Conservation (phyloP, 192 early-diverging fungal species). For the Kappamyces sp. region DNA sequence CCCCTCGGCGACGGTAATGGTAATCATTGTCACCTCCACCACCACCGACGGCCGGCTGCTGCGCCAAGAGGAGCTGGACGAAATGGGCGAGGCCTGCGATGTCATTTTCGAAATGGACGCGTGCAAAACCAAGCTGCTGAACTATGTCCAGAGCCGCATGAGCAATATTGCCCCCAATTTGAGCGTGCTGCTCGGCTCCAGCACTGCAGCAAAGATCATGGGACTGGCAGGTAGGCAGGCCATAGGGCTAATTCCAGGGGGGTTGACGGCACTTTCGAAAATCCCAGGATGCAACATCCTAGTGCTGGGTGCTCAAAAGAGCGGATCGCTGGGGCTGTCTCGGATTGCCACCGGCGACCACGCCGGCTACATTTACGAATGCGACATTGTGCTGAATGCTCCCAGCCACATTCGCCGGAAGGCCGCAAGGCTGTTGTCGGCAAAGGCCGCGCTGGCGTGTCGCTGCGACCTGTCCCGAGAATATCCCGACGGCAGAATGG, state of each 20-base stretch:
- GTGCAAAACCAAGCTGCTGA: slow-evolving; percentile 70
- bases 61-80: slow-evolving; percentile 49
- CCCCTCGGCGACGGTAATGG: slow-evolving; percentile 76
- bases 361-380: slow-evolving; percentile 73
- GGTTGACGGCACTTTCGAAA: slow-evolving; percentile 74
- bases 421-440: slow-evolving; percentile 71
- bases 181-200: slow-evolving; percentile 75
- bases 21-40: slow-evolving; percentile 82
- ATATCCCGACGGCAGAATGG: slow-evolving; percentile 65
- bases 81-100: slow-evolving; percentile 74
- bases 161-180: slow-evolving; percentile 90
- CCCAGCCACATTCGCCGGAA: slow-evolving; percentile 75
- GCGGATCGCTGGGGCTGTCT: slow-evolving; percentile 61
- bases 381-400: slow-evolving; percentile 58
- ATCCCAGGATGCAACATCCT: slow-evolving; percentile 89
- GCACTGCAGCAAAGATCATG: slow-evolving; percentile 84
- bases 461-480: slow-evolving; percentile 76
- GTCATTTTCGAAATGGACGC: slow-evolving; percentile 66
- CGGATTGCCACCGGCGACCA: slow-evolving; percentile 61
- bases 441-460: slow-evolving; percentile 77
- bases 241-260: slow-evolving; percentile 23
- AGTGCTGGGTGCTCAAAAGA: slow-evolving; percentile 52
- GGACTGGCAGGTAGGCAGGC: slow-evolving; percentile 59
- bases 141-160: slow-evolving; percentile 90
- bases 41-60: slow-evolving; percentile 71